Percentiles rank a stretch among this genome's conserved stretches.
These are phyloP conservation scores for Trametes sanguinea DNA, from an alignment of 768 basidiomycete species.

Conservation along the genomic window DNA sequence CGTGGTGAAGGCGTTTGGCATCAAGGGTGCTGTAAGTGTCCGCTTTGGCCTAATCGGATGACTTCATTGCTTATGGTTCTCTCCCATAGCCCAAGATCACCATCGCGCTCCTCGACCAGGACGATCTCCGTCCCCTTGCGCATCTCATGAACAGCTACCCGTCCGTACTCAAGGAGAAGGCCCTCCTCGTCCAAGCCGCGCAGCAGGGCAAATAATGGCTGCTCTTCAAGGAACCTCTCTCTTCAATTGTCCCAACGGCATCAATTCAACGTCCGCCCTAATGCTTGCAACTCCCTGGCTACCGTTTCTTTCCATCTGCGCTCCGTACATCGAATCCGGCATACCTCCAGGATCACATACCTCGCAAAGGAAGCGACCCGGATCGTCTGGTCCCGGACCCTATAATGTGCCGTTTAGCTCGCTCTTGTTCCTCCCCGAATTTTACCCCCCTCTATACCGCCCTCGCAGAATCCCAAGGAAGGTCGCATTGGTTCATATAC, in stretches of 20 bases:
- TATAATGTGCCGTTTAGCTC: not conserved
- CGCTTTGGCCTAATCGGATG: not conserved
- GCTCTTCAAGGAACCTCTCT: not conserved
- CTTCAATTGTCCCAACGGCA: not conserved
- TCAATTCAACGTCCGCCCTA: not conserved
- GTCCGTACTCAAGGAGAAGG: conserved; percentile 79
- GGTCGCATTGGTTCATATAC: conserved; percentile 6
- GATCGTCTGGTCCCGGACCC: not conserved
- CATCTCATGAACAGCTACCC: conserved; percentile 90
- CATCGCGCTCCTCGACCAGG: conserved; percentile 78
- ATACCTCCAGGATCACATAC: conserved; percentile 18
- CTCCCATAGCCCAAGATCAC: conserved; percentile 73
- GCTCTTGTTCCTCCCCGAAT: not conserved
- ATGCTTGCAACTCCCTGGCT: conserved; percentile 2
- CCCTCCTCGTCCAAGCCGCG: conserved; percentile 32
- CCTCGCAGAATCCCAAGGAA: not conserved
- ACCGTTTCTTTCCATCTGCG: not conserved
- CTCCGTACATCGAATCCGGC: not conserved
- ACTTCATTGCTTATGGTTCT: conserved; percentile 8
- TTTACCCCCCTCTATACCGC: not conserved
- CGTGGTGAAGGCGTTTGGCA: conserved; percentile 71
- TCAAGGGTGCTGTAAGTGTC: conserved; percentile 72
- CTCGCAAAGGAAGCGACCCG: conserved; percentile 1
- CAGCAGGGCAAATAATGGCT: conserved; percentile 23
- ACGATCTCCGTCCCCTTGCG: conserved; percentile 80